Conservation (phyloP, 805 yeast species). For the Dipodascopsis uninucleata region DNA sequence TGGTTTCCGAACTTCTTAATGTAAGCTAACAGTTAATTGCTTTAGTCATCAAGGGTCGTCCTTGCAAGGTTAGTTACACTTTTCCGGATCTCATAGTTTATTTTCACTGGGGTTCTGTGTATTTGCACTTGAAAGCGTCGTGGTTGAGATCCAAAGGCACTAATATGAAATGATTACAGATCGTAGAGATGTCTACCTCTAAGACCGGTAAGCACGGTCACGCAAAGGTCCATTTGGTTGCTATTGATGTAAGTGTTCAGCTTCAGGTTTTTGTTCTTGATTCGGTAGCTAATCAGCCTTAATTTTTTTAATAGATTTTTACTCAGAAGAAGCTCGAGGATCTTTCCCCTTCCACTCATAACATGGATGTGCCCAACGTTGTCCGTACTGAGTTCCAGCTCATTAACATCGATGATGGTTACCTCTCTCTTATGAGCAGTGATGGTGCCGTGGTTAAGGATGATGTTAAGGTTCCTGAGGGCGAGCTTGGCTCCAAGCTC, state of each 20-base stretch:
- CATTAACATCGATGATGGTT: slow-evolving; percentile 97
- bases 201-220: slow-evolving; percentile 99
- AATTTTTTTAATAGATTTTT: slow-evolving; percentile 56
- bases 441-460: slow-evolving; percentile 99
- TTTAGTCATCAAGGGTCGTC: slow-evolving; percentile 85
- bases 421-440: slow-evolving; percentile 89
- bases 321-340: slow-evolving; percentile 99
- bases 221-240: slow-evolving; percentile 99
- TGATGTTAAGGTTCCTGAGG: slow-evolving; percentile 97
- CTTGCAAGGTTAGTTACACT: slow-evolving; percentile 82
- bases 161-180: slow-evolving; percentile 34
- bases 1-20: too few relatives aligned
- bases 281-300: background rate
- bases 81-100: too few relatives aligned
- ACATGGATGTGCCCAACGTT: slow-evolving; percentile 99
- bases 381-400: slow-evolving; percentile 91
- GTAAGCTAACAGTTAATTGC: too few relatives aligned
- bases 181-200: slow-evolving; percentile 99
- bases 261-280: background rate
- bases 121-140: too few relatives aligned
- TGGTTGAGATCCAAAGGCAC: too few relatives aligned
- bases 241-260: slow-evolving; percentile 65
- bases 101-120: too few relatives aligned
- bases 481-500: slow-evolving; percentile 91
- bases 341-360: slow-evolving; percentile 99